Base-by-base conservation (phyloP, 257 asterid genomes). In the Solanum pennellii region DNA sequence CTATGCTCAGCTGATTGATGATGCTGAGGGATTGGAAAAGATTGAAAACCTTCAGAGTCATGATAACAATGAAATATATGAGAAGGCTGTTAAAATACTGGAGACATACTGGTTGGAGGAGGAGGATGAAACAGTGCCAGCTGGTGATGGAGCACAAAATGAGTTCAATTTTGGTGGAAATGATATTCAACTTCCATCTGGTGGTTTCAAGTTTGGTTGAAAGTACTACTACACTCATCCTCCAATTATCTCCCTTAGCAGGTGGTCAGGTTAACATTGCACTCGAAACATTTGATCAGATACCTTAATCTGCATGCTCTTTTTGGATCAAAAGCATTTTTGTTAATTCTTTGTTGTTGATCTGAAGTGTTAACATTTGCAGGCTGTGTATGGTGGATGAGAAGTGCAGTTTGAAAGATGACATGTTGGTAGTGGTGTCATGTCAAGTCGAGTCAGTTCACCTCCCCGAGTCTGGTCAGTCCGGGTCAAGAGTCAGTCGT, bases 91-190 rank as follows among this genome's bases (percentile, higher is more conserved):
- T 86, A 96, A 93, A 89, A 94, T 96, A 69, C 93, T 96, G 74
- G 99, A 96, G 92, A 84, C 97, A 2, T 96, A 96, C 89, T 96
- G 99, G 99, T 93, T 91, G 83, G 99, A 94, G 90, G 98, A 96
- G 88, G 98, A 94, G 62, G 98, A 96, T 37, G 98, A 92, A 75
- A 77, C 91, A 1, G 33, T 92, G 86, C 93, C 95, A 74, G 89
- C 92, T 21, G 94, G 69, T 88, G 95, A 93, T 35, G 95, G 88
- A 75, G 84, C 89, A 88, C 95, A 94, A 87, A 72, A 92, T 62
- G 98, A 94, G 66, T 95, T 96, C 84, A 92, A 90, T 93, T 96
- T 96, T 87, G 98, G 97, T 23, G 98, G 96, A 82, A 92, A 91
- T 31, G 92, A 91, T 47, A 18, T 89, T 83, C 93, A 93, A 89